Evolutionary conservation across 129 eudicot species (phyloP).

Genomic region (carrot (Daucus carota)): DH1_v3.0 NC_030383.2:13765501-13766000

Average conservation of each 20-base stretch:
- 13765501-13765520: background rate
- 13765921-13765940: too few relatives aligned
- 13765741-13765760: slow-evolving; percentile 4
- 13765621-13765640: slow-evolving; percentile 18
- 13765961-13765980: background rate
- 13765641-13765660: slow-evolving; percentile 96
- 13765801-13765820: background rate
- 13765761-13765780: slow-evolving; percentile 6
- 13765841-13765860: background rate
- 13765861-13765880: background rate
- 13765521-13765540: background rate
- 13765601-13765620: too few relatives aligned
- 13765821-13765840: background rate
- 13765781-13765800: too few relatives aligned
- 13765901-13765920: too few relatives aligned
- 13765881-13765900: too few relatives aligned
- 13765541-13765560: background rate
- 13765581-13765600: background rate
- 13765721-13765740: slow-evolving; percentile 87
- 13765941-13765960: too few relatives aligned
- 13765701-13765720: slow-evolving; percentile 97
- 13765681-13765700: slow-evolving; percentile 97
- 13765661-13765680: slow-evolving; percentile 79
- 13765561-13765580: background rate
- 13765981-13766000: background rate